Base-by-base conservation (phyloP, 495 filamentous ascomycete species). In the Neurospora sp. region DNA sequence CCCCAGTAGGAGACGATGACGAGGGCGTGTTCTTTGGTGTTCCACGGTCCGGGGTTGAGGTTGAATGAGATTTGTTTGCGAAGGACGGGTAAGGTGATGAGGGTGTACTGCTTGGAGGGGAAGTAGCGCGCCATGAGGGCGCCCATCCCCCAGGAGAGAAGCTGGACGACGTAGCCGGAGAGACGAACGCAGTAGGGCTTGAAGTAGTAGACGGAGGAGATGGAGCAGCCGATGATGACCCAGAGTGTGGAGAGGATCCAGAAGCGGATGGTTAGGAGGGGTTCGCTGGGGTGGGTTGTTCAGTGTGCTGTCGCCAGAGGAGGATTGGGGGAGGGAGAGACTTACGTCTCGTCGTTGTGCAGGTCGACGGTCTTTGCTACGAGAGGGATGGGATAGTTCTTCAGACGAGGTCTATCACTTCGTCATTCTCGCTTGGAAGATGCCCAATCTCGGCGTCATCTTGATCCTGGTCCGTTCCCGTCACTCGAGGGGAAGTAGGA, bases 311-410 rank as follows among this genome's bases (percentile, higher is more conserved):
- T n/a, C n/a, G n/a, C n/a, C n/a, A n/a, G n/a, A n/a, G n/a, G n/a
- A n/a, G n/a, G n/a, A n/a, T 10, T 12, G 16, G 40, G 14, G 14
- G 41, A n/a, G 16, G 2, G 6, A 18, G 2, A 16, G 0, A 10
- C 41, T 44, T 44, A 44, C 42, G 18, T 9, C 2, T 44, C 42
- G 16, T 77, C 61, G 38, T 77, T 73, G 59, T 75, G 68, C 41
- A 77, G 22, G 69, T 75, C 71, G 38, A 75, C 69, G 16, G 70
- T 70, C 14, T 70, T 75, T 38, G 72, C 72, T 37, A 75, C 74
- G n/a, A 75, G 74, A 16, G 75, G 75, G 22, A 74, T 69, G 1
- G 69, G 48, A 20, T 77, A 75, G 71, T 77, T 70, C 39, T 40
- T 74, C 0, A 76, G 73, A 20, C 69, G 69, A 35, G 72, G 68